Conservation (phyloP, 345 rosid genomes). For the Firmiana major region DNA sequence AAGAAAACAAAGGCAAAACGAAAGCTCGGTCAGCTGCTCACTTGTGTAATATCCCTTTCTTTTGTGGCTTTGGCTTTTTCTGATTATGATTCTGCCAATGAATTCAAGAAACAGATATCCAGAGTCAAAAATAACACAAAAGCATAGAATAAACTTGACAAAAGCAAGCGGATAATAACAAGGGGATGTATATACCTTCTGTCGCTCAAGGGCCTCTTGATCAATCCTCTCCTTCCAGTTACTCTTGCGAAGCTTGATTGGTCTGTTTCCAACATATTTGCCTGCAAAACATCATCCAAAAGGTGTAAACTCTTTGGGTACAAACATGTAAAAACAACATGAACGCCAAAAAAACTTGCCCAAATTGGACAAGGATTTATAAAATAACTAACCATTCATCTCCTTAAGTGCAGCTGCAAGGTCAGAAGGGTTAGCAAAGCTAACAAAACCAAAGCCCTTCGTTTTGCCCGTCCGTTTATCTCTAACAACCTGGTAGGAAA, state of each 20-base stretch:
- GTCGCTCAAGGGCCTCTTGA: slow-evolving; percentile 60
- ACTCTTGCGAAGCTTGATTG: slow-evolving; percentile 91
- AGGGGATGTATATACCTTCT: slow-evolving; percentile 41
- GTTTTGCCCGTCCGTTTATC: slow-evolving; percentile 99
- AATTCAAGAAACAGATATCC: slow-evolving; percentile 10
- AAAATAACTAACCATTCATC: slow-evolving; percentile 69
- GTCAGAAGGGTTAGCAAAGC: slow-evolving; percentile 85
- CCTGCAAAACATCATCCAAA: slow-evolving; percentile 40
- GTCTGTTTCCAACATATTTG: slow-evolving; percentile 95
- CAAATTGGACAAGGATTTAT: neutral
- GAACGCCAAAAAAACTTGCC: neutral
- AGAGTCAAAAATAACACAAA: neutral
- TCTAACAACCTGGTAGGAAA: slow-evolving; percentile 67
- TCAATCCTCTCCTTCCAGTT: slow-evolving; percentile 97
- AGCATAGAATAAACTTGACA: neutral
- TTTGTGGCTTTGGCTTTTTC: slow-evolving; percentile 65
- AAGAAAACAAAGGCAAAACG: neutral
- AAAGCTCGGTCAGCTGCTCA: slow-evolving; percentile 21
- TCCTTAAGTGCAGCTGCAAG: slow-evolving; percentile 89
- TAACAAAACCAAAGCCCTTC: slow-evolving; percentile 94
- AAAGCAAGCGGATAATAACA: neutral
- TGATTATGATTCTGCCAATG: slow-evolving; percentile 51
- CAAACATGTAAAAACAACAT: neutral
- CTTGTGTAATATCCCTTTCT: slow-evolving; percentile 85
- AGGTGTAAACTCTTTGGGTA: neutral